Percentiles rank a stretch among this genome's conserved stretches.
Conservation (phyloP, 2,329 filamentous ascomycete genomes). For the Immersiporthe knoxdaviesiana region DNA sequence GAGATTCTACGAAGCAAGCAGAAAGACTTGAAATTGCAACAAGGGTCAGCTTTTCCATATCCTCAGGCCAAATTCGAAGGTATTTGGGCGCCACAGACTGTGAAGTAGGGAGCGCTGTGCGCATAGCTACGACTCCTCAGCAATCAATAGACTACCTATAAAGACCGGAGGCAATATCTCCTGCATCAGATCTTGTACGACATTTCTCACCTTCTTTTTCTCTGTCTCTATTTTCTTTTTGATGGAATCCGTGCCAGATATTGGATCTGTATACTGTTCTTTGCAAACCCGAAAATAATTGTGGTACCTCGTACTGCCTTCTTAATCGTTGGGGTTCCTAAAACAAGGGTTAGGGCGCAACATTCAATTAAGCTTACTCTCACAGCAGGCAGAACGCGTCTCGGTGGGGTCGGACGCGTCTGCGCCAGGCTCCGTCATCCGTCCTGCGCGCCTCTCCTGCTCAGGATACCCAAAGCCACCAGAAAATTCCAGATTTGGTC, state of each 20-base stretch:
- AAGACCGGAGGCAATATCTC: not conserved
- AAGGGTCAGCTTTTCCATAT: not conserved
- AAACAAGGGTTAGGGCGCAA: not conserved
- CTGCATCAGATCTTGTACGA: not conserved
- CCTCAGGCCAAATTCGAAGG: not conserved
- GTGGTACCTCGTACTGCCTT: not conserved
- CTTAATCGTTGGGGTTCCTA: not conserved
- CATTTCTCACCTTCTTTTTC: not conserved
- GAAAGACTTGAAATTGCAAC: not conserved
- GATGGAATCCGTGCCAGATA: not conserved
- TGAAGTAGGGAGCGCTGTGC: not conserved
- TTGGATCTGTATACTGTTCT: not conserved
- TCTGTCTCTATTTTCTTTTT: not conserved
- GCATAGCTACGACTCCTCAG: not conserved
- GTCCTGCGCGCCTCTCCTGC: not conserved
- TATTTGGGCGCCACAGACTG: not conserved
- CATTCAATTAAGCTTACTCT: constrained; percentile 26
- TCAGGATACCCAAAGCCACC: not conserved
- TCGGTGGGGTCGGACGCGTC: constrained; percentile 10
- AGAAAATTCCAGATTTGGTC: not conserved
- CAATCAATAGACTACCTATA: not conserved
- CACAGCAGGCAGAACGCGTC: constrained; percentile 2
- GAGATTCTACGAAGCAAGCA: not conserved
- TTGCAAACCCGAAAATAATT: not conserved
- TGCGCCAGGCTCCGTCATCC: not conserved